These are phyloP conservation scores for Solanum tarapatanum DNA, from an alignment of 257 asterid species.

Conservation along the genomic window DNA sequence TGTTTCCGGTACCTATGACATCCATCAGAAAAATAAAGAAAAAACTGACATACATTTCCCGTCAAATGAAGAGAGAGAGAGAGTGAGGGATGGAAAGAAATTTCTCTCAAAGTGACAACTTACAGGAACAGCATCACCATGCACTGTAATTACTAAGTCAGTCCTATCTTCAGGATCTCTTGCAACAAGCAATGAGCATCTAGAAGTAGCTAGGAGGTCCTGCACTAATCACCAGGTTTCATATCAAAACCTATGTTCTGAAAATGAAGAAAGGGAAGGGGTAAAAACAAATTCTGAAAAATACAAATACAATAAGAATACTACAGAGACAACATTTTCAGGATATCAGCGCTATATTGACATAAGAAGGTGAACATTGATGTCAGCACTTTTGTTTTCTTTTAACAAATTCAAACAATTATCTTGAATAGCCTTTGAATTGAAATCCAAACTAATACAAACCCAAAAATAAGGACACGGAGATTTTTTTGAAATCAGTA, in stretches of 20 bases:
- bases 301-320: neutral
- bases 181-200: constrained; percentile 90
- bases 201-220: constrained; percentile 83
- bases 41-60: neutral
- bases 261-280: neutral
- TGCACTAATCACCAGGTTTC: constrained; percentile 26
- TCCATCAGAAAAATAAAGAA: neutral
- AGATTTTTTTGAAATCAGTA: neutral
- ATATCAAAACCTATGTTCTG: neutral
- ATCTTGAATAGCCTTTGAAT: neutral
- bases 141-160: constrained; percentile 63
- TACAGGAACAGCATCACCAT: constrained; percentile 84
- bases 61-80: neutral
- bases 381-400: neutral
- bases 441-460: neutral
- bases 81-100: neutral
- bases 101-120: constrained; percentile 10
- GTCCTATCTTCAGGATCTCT: constrained; percentile 92
- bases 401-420: neutral
- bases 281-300: neutral
- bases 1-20: constrained; percentile 36
- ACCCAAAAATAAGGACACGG: neutral
- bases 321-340: neutral
- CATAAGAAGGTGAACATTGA: neutral
- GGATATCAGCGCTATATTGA: neutral